Conservation (phyloP, 2,329 filamentous ascomycete genomes). For the Capronia coronata region DNA sequence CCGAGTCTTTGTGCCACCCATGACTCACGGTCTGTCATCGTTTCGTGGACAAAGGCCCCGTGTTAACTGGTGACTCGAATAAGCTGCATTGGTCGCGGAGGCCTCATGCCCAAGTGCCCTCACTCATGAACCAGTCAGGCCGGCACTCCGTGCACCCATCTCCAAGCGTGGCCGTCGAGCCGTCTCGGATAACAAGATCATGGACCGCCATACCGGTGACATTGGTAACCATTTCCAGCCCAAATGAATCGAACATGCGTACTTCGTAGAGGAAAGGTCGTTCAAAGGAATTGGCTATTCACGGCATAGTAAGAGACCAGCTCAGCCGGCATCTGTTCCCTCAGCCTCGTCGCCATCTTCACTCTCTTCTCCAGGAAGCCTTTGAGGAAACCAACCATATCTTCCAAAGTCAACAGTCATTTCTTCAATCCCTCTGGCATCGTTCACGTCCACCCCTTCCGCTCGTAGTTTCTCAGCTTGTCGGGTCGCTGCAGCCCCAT, state of each 20-base stretch:
- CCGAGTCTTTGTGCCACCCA: not conserved
- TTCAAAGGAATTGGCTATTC: no score
- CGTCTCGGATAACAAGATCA: no score
- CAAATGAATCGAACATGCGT: no score
- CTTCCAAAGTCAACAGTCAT: conserved; percentile 38
- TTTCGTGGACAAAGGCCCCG: not conserved
- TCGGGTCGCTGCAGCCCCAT: conserved; percentile 34
- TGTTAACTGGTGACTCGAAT: no score
- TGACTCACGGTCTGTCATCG: not conserved
- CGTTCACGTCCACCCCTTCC: conserved; percentile 40
- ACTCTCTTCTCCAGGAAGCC: conserved; percentile 41
- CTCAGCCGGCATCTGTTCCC: not conserved
- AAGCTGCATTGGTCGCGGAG: not conserved
- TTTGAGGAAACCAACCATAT: conserved; percentile 47
- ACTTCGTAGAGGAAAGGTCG: not conserved
- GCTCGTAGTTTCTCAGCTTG: conserved; percentile 38
- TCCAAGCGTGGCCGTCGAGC: no score
- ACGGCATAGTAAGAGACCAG: not conserved
- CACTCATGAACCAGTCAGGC: not conserved
- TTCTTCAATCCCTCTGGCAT: conserved; percentile 40
- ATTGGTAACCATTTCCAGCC: no score
- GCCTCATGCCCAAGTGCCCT: not conserved
- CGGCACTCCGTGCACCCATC: no score
- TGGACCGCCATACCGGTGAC: no score
- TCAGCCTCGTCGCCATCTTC: conserved; percentile 12